Percentiles rank a stretch among this genome's conserved stretches.
Conservation (phyloP, 1,284 basidiomycete genomes). For the Exsudoporus floridanus region DNA sequence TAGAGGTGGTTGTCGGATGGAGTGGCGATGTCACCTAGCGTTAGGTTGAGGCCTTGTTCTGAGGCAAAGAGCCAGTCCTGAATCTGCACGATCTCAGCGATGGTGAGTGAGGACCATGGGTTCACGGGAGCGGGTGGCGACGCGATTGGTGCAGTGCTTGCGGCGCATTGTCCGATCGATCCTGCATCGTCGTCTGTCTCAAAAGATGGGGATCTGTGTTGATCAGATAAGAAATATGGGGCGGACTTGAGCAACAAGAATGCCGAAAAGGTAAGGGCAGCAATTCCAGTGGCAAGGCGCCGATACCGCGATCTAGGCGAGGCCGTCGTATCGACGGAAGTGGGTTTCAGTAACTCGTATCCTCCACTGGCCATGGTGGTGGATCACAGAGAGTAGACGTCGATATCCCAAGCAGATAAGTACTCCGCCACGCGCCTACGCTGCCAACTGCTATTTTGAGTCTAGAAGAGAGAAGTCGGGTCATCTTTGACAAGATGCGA, state of each 20-base stretch:
- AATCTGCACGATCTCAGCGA: conserved; percentile 45
- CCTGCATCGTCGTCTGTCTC: neutral
- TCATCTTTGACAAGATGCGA: neutral
- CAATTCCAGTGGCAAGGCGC: conserved; percentile 13
- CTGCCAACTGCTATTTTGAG: neutral
- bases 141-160: conserved; percentile 36
- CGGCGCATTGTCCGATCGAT: conserved; percentile 35
- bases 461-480: no score
- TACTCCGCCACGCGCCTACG: neutral
- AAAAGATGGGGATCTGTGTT: neutral
- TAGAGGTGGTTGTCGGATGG: conserved; percentile 50
- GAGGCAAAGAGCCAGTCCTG: conserved; percentile 48
- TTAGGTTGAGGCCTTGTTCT: conserved; percentile 49
- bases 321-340: neutral
- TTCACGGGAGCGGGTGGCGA: conserved; percentile 45
- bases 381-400: neutral
- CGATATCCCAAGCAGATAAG: neutral
- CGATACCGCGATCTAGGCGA: conserved; percentile 12
- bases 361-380: conserved; percentile 19
- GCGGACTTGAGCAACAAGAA: conserved; percentile 14
- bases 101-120: conserved; percentile 48
- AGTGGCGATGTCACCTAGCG: conserved; percentile 31
- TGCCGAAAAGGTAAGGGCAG: conserved; percentile 9
- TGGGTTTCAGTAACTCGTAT: conserved; percentile 21
- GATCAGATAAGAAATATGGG: conserved; percentile 3